Evolutionary conservation across 768 basidiomycete genomes (phyloP).

Genomic region (Clavaria fumosa): DNA sequence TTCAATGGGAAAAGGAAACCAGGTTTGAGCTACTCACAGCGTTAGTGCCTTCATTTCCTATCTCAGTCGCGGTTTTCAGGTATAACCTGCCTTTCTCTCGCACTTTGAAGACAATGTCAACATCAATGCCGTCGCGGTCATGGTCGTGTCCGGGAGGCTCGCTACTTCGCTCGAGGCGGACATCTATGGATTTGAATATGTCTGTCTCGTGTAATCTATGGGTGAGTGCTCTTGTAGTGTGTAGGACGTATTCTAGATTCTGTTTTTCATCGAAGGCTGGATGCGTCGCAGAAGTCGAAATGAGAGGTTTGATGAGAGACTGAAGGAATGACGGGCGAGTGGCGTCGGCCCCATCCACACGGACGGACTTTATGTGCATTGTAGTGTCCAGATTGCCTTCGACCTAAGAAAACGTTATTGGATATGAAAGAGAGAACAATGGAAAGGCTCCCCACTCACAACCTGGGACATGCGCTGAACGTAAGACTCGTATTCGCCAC

Average conservation of each 20-base stretch:
- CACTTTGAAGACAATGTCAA: conserved; percentile 70
- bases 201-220: conserved; percentile 56
- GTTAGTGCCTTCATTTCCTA: conserved; percentile 86
- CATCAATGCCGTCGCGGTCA: conserved; percentile 34
- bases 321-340: conserved; percentile 73
- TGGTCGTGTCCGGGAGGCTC: conserved; percentile 34
- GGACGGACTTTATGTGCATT: conserved; percentile 58
- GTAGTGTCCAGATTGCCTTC: conserved; percentile 50
- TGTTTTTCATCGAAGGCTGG: conserved; percentile 9
- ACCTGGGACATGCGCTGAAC: conserved; percentile 46
- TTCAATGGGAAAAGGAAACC: neutral
- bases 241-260: conserved; percentile 52
- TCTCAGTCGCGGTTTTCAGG: conserved; percentile 73
- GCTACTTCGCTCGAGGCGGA: conserved; percentile 42
- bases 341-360: conserved; percentile 57
- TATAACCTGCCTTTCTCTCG: conserved; percentile 64
- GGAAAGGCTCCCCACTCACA: conserved; percentile 18
- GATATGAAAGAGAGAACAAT: neutral
- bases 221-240: conserved; percentile 52
- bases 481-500: conserved; percentile 66
- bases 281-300: conserved; percentile 14
- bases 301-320: conserved; percentile 58
- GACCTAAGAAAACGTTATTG: conserved; percentile 29
- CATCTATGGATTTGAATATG: conserved; percentile 56
- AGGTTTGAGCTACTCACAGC: conserved; percentile 45